Base-by-base conservation (phyloP, 805 yeast species). In the Pichia rugopelliculosa region DNA sequence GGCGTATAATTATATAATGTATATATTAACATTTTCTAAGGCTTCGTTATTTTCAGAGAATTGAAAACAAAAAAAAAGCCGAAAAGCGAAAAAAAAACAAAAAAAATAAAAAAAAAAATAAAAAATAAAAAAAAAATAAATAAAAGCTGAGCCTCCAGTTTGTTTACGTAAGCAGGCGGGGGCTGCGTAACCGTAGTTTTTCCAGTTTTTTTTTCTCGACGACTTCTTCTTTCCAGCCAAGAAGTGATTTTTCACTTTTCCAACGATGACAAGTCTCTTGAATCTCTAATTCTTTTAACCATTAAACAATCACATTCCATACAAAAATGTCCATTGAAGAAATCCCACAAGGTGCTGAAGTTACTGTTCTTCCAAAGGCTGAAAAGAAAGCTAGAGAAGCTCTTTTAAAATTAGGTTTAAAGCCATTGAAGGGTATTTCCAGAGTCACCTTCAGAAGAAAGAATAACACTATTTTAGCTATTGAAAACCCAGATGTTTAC, bases 401-500 rank as follows among this genome's bases (percentile, higher is more conserved):
- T 63, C 83, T 93, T 73, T 74, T 80, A 73, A 90, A 89, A 76
- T 79, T 90, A 63, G 87, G 84, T 71, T 78, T 91, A 73, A 87
- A 87, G 80, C 87, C 79, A 73, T 80, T 93, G 66, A 85, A 84
- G 67, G 96, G 96, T 62, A 86, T 91, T 67, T 74, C 87, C 68
- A 86, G 98, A 75, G 98, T 93, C 66, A 89, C 96, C 60, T 85
- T 91, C 81, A 87, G 84, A 76, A 87, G 83, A 77, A 83, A 87
- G 75, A 89, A 90, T 70, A 87, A 87, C 81, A 80, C 84, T 68
- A 84, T 89, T 67, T 80, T 84, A 70, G 96, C 93, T 66, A 87
- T 91, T 73, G 93, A 87, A 69, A 69, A 72, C 59, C 99, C 99
- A 71, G 97, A 89, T 61, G 98, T 93, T 53, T 91, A 76, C 95